Evolutionary conservation across 371 early-diverging fungal species (phyloP).

Genomic region (Lichtheimia ramosa): DNA sequence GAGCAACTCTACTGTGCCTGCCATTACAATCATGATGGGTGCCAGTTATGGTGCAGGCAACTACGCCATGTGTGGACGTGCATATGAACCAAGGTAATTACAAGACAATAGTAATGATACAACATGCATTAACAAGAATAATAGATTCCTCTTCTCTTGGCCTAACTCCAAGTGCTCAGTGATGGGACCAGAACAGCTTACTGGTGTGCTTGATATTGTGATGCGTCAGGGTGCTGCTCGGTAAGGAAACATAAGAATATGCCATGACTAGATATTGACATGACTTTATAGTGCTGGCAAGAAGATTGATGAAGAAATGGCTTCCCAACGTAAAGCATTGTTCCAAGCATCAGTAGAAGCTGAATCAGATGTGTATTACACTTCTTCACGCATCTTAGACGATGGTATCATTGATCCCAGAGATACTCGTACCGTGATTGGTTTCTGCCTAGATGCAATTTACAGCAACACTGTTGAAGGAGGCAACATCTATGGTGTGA

Average conservation of each 20-base stretch:
- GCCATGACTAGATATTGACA: background rate
- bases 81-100: conserved; percentile 65
- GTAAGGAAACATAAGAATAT: conserved; percentile 26
- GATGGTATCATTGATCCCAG: conserved; percentile 73
- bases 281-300: conserved; percentile 35
- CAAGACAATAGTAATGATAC: background rate
- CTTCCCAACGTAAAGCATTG: conserved; percentile 53
- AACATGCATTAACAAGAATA: background rate
- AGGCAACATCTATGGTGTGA: conserved; percentile 69
- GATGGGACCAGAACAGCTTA: conserved; percentile 78
- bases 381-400: conserved; percentile 66
- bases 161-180: conserved; percentile 78
- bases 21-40: conserved; percentile 76
- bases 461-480: conserved; percentile 63
- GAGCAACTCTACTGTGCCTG: conserved; percentile 71
- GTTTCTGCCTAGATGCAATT: conserved; percentile 61
- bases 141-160: conserved; percentile 73
- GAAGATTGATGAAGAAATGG: conserved; percentile 62
- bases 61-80: conserved; percentile 79
- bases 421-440: conserved; percentile 64
- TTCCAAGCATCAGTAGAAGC: conserved; percentile 67
- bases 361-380: conserved; percentile 74
- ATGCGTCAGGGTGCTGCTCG: conserved; percentile 68
- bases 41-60: conserved; percentile 83
- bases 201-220: conserved; percentile 73